Conservation (phyloP, 441 rosid genomes). For the Raphanus hybrid region DNA sequence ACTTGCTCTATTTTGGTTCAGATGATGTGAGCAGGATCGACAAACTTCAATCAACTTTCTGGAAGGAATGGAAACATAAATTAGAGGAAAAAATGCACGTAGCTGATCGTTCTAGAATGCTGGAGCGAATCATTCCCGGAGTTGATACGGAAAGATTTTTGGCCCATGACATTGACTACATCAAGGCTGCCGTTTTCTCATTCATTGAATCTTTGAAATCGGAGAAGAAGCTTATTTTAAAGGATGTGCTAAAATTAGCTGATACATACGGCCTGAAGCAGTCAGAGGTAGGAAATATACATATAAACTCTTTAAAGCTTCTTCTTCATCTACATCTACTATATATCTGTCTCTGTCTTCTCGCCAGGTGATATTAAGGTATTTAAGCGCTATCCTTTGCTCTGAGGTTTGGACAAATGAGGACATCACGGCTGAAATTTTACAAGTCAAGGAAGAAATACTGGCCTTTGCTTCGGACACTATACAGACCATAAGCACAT, state of each 20-base stretch:
- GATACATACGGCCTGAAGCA: conserved; percentile 69
- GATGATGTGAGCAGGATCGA: conserved; percentile 85
- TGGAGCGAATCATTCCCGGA: conserved; percentile 91
- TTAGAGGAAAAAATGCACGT: conserved; percentile 82
- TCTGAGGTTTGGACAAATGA: conserved; percentile 87
- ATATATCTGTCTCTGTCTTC: conserved; percentile 29
- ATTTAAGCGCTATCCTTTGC: conserved; percentile 69
- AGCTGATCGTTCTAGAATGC: conserved; percentile 82
- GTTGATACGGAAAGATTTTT: conserved; percentile 86
- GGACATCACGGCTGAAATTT: conserved; percentile 75
- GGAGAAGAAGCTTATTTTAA: conserved; percentile 84
- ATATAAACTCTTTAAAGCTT: conserved; percentile 5
- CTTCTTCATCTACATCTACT: conserved; percentile 11
- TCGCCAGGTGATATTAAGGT: conserved; percentile 69
- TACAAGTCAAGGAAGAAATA: conserved; percentile 71
- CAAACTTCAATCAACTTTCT: conserved; percentile 84
- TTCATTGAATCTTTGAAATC: conserved; percentile 70
- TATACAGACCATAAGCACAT: conserved; percentile 58
- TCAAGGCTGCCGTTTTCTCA: conserved; percentile 61
- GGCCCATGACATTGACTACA: conserved; percentile 75
- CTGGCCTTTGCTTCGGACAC: conserved; percentile 67
- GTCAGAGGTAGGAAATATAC: conserved; percentile 60
- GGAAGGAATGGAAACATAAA: conserved; percentile 98
- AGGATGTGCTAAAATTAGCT: conserved; percentile 68
- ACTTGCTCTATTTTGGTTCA: conserved; percentile 43